Evolutionary conservation across 1,139 yeast genomes (phyloP).

Genomic region (Kazachstania sp.): DNA sequence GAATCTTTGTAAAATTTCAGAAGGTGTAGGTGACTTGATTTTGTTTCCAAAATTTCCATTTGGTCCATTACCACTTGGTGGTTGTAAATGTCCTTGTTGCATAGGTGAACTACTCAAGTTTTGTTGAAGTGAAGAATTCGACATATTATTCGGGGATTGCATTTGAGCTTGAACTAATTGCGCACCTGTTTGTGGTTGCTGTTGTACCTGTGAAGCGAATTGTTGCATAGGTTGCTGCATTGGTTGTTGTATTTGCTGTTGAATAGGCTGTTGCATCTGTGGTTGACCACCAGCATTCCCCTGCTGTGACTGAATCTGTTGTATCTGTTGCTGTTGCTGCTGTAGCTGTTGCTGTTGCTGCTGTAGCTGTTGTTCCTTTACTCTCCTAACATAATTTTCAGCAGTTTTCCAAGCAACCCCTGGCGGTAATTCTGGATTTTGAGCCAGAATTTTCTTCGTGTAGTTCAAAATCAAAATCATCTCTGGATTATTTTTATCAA

Average conservation of each 20-base stretch:
- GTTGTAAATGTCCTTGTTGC: conserved; percentile 1
- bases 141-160: background rate
- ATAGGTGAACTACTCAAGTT: background rate
- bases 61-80: conserved; percentile 1
- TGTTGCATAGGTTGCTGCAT: conserved; percentile 8
- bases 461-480: conserved; percentile 28
- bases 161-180: background rate
- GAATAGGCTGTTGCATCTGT: conserved; percentile 10
- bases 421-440: conserved; percentile 27
- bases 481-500: conserved; percentile 21
- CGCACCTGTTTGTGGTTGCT: background rate
- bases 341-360: conserved; percentile 12
- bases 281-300: conserved; percentile 3
- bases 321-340: conserved; percentile 7
- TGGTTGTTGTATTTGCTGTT: conserved; percentile 8
- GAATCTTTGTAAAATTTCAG: conserved; percentile 28
- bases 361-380: conserved; percentile 12
- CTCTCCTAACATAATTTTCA: conserved; percentile 22
- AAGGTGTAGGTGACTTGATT: conserved; percentile 28
- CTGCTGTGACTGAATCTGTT: conserved; percentile 3
- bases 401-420: conserved; percentile 31
- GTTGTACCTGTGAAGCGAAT: background rate
- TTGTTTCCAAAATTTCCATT: conserved; percentile 2
- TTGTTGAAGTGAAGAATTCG: background rate
- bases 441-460: conserved; percentile 25